Evolutionary conservation across 2,329 filamentous ascomycete genomes (phyloP).

Genomic region (Fusarium anthophilum): DNA sequence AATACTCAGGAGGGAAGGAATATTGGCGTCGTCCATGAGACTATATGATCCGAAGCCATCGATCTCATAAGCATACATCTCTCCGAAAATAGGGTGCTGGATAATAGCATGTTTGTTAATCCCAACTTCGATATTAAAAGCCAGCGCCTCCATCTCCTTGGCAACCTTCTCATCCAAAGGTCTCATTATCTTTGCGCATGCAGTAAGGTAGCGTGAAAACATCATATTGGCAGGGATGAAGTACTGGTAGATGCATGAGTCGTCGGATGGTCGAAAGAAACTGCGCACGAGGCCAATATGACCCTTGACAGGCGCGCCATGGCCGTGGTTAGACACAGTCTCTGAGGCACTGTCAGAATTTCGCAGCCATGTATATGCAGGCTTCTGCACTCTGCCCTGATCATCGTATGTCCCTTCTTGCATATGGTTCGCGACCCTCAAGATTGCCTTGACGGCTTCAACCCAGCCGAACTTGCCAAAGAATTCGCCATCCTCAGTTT

Average conservation of each 20-base stretch:
- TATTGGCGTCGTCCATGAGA: conserved; percentile 73
- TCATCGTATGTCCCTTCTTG: conserved; percentile 76
- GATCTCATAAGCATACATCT: conserved; percentile 75
- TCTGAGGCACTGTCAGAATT: conserved; percentile 79
- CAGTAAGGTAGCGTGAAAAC: conserved; percentile 71
- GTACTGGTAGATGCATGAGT: conserved; percentile 85
- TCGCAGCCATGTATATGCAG: conserved; percentile 81
- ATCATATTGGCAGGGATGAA: conserved; percentile 92
- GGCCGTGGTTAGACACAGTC: conserved; percentile 79
- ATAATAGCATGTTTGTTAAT: conserved; percentile 76
- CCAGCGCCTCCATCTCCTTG: conserved; percentile 67
- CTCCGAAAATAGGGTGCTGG: conserved; percentile 66
- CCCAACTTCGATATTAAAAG: conserved; percentile 65
- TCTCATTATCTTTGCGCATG: conserved; percentile 57
- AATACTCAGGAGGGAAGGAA: conserved; percentile 68
- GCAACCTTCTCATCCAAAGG: conserved; percentile 61
- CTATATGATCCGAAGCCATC: conserved; percentile 71
- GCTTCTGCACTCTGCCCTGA: conserved; percentile 63
- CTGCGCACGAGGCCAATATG: conserved; percentile 85
- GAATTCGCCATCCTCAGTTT: conserved; percentile 76
- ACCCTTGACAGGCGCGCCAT: conserved; percentile 81
- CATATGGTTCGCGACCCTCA: conserved; percentile 76
- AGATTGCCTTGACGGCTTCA: conserved; percentile 73
- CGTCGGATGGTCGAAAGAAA: conserved; percentile 91
- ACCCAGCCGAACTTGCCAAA: conserved; percentile 81